Percentiles rank a stretch among this genome's conserved stretches.
Conservation (phyloP, 352 stramenopile species). For the Phytophthora crassamura region DNA sequence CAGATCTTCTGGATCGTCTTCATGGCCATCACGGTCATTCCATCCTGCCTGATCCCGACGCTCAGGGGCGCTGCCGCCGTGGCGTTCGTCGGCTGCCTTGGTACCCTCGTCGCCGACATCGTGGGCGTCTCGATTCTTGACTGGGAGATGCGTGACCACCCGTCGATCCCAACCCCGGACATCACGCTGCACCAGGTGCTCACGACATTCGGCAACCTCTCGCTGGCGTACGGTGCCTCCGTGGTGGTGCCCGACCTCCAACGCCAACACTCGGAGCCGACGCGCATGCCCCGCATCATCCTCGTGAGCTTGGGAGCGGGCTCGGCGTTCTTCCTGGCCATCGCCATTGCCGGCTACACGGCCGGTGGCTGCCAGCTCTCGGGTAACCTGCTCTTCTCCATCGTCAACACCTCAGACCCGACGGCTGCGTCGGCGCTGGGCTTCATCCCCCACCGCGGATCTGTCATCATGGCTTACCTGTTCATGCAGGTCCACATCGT, state of each 20-base stretch:
- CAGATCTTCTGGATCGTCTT: slow-evolving; percentile 40
- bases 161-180: slow-evolving; percentile 28
- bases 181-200: slow-evolving; percentile 38
- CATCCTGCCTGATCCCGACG: slow-evolving; percentile 34
- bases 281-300: slow-evolving; percentile 51
- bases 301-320: slow-evolving; percentile 41
- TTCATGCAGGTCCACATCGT: slow-evolving; percentile 47
- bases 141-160: slow-evolving; percentile 37
- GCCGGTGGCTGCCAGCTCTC: slow-evolving; percentile 46
- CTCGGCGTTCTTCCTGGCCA: slow-evolving; percentile 43
- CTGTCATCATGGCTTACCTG: slow-evolving; percentile 37
- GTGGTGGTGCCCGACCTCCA: slow-evolving; percentile 37
- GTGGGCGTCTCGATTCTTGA: slow-evolving; percentile 30
- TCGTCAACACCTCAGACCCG: slow-evolving; percentile 33
- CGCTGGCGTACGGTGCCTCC: slow-evolving; percentile 34
- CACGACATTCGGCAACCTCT: slow-evolving; percentile 36
- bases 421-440: slow-evolving; percentile 24
- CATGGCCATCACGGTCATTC: slow-evolving; percentile 36
- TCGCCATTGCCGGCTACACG: slow-evolving; percentile 41
- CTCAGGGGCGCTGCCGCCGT: slow-evolving; percentile 26
- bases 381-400: slow-evolving; percentile 36
- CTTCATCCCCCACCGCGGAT: slow-evolving; percentile 33
- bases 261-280: slow-evolving; percentile 45
- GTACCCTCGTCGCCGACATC: slow-evolving; percentile 34
- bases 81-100: slow-evolving; percentile 33